Evolutionary conservation across 805 yeast genomes (phyloP), one percentile per base, ranked within the genome.

Genomic region (Hemisphaericaspora nanyangensis): DNA sequence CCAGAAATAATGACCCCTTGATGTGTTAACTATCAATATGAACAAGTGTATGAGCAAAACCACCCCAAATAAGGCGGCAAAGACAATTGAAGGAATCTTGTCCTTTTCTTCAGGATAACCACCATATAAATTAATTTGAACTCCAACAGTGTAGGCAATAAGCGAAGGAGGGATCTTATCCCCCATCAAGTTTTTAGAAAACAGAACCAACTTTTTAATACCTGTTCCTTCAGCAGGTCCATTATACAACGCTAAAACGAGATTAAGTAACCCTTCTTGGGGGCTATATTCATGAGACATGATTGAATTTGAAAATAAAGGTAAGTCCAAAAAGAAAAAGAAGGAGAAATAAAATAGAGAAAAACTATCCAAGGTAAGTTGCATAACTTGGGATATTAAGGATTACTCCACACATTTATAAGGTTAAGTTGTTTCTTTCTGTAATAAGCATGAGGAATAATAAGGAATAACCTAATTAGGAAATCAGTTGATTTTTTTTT

Each of bases 1-100:
- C 60, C 68, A 72, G 54, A 83, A 82, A 43, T 67, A 65, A 57
- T 83, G 90, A 2, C 82, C 82, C 49, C 85, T 60, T 4, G 62
- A 44, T 37, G 47, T 54, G 55, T 84, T 78, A 29, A 68, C 60
- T 5, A 54, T n/a, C 49, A 77, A 81, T n/a, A 82, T 58, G 16
- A 40, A 47, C 6, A 68, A 39, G 49, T 80, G 81, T 0, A 68
- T 68, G 3, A 76, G 12, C 28, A 63, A 53, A 26, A 82, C 44
- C 1, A 81, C 40, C 10, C 64, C 55, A 46, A 79, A 83, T 2
- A 74, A 55, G 0, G 73, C 82, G 1, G 72, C 51, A 46, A 82
- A 81, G 0, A 81, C 58, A 2, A 74, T 73, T 34, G 74, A 64
- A 3, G 88, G 88, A 1, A 78, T 87, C 8, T 65, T 51, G 53